Evolutionary conservation across 2,329 filamentous ascomycete species (phyloP).

Genomic region (Neofusicoccum umdonicola): DNA sequence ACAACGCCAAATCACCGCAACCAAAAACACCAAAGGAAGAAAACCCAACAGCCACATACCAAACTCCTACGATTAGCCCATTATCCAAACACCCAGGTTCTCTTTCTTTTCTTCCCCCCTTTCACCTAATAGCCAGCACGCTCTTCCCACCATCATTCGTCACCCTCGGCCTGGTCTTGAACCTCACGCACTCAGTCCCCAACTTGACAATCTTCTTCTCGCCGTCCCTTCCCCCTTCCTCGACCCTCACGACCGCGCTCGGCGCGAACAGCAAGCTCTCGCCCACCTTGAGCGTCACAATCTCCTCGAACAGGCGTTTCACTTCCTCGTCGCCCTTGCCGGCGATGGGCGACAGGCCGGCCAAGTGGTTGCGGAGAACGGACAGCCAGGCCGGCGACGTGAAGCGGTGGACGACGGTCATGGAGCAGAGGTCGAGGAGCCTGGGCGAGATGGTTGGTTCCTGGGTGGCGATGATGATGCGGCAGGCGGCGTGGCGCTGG

Average conservation of each 20-base stretch:
- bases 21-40: too few relatives aligned
- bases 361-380: constrained; percentile 48
- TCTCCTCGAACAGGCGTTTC: constrained; percentile 42
- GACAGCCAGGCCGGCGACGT: constrained; percentile 63
- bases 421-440: constrained; percentile 68
- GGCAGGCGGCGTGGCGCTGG: constrained; percentile 66
- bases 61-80: too few relatives aligned
- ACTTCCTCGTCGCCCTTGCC: constrained; percentile 22
- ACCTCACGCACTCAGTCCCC: constrained; percentile 13
- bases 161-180: constrained; percentile 12
- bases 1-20: too few relatives aligned
- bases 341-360: constrained; percentile 33
- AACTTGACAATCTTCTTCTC: background rate
- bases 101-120: too few relatives aligned
- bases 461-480: constrained; percentile 72
- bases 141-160: constrained; percentile 17
- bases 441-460: constrained; percentile 69
- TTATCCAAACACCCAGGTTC: too few relatives aligned
- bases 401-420: constrained; percentile 73
- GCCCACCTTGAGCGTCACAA: constrained; percentile 40
- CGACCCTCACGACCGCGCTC: background rate
- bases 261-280: constrained; percentile 15
- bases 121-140: constrained; percentile 12
- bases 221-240: background rate
- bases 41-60: too few relatives aligned